Evolutionary conservation across 75 land plant genomes (phyloP).

Genomic region (Pinus tabuliformis): DNA sequence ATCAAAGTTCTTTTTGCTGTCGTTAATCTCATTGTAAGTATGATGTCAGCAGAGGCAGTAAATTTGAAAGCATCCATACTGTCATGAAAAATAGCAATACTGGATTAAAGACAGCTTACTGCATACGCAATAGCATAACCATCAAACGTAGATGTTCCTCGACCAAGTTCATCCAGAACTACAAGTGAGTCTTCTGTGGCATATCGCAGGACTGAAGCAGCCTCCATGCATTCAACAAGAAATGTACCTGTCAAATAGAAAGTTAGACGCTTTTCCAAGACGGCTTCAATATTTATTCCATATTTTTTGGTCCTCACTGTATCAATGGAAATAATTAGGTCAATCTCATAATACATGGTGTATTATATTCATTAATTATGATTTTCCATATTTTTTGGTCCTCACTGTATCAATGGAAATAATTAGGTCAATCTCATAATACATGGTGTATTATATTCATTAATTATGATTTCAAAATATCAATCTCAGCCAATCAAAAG

Average conservation of each 20-base stretch:
- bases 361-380: not conserved
- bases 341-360: not conserved
- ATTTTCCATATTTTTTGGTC: not conserved
- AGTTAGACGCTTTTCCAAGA: not conserved
- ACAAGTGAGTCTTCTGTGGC: slow-evolving; percentile 86
- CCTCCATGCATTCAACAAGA: slow-evolving; percentile 83
- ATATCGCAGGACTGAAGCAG: slow-evolving; percentile 76
- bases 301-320: no score
- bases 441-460: not conserved
- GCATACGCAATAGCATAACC: slow-evolving; percentile 99
- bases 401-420: no score
- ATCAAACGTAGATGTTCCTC: slow-evolving; percentile 94
- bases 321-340: not conserved
- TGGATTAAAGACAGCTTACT: slow-evolving; percentile 33
- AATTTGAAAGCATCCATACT: not conserved
- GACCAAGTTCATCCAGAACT: slow-evolving; percentile 93
- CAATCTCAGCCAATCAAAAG: not conserved
- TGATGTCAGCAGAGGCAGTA: not conserved
- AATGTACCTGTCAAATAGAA: slow-evolving; percentile 65
- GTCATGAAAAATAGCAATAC: not conserved
- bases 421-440: not conserved
- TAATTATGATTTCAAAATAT: slow-evolving; percentile 1
- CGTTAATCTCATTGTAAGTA: not conserved
- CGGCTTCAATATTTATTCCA: not conserved
- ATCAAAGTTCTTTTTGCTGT: not conserved